These are phyloP conservation scores for Aspergillus aculeatinus DNA, from an alignment of 2,329 filamentous ascomycete genomes.

Conservation along the genomic window DNA sequence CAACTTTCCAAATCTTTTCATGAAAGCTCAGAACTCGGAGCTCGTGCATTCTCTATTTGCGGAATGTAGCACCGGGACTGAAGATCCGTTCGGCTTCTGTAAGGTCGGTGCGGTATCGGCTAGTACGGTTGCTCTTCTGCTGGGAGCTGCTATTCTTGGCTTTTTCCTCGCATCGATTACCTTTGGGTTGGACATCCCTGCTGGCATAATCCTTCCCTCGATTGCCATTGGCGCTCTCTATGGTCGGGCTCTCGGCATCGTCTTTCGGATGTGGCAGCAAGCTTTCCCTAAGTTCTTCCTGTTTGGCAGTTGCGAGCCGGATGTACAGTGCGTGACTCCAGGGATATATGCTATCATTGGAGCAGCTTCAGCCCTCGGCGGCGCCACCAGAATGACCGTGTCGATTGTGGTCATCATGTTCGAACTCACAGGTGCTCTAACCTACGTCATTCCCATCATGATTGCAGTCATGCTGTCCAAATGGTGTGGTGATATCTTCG, in stretches of 20 bases:
- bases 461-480: constrained; percentile 97
- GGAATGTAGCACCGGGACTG: constrained; percentile 69
- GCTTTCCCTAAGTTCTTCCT: constrained; percentile 73
- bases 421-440: constrained; percentile 91
- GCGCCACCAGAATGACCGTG: constrained; percentile 93
- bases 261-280: constrained; percentile 83
- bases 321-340: constrained; percentile 83
- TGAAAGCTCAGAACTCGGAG: constrained; percentile 88
- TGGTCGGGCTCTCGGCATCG: constrained; percentile 83
- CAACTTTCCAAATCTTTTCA: constrained; percentile 95
- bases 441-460: constrained; percentile 98
- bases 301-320: constrained; percentile 79
- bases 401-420: constrained; percentile 99
- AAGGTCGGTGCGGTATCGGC: constrained; percentile 80
- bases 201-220: constrained; percentile 91
- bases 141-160: constrained; percentile 78
- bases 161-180: constrained; percentile 84
- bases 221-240: constrained; percentile 93
- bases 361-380: constrained; percentile 88
- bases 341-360: constrained; percentile 97
- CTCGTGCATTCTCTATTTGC: constrained; percentile 89
- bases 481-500: constrained; percentile 96
- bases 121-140: constrained; percentile 75
- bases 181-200: constrained; percentile 91
- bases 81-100: constrained; percentile 89